Conservation (phyloP, 306 rosid genomes). For the Neltuma alba region DNA sequence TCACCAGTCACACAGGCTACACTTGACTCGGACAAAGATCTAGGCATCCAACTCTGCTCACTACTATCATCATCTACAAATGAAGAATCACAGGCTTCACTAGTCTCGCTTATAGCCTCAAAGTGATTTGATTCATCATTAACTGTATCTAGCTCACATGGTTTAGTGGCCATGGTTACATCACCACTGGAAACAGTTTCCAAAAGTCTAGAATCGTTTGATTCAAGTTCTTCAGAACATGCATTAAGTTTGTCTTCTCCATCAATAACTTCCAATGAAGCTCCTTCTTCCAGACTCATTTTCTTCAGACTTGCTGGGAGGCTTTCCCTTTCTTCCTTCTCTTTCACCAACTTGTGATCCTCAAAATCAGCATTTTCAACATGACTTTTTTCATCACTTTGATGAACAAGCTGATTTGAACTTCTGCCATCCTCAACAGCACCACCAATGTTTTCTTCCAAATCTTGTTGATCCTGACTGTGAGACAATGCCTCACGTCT, state of each 20-base stretch:
- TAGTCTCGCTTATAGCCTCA: slow-evolving; percentile 61
- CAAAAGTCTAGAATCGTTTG: slow-evolving; percentile 14
- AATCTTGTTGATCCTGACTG: slow-evolving; percentile 49
- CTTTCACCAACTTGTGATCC: slow-evolving; percentile 40
- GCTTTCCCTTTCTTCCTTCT: slow-evolving; percentile 45
- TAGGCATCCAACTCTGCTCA: slow-evolving; percentile 91
- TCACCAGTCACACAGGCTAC: slow-evolving; percentile 93
- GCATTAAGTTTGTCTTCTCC: slow-evolving; percentile 36
- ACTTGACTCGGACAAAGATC: slow-evolving; percentile 88
- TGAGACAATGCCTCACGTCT: slow-evolving; percentile 60
- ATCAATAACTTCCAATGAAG: slow-evolving; percentile 40
- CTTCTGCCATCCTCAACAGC: slow-evolving; percentile 40
- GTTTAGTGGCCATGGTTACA: slow-evolving; percentile 35
- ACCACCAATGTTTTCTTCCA: slow-evolving; percentile 37
- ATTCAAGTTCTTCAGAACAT: slow-evolving; percentile 32
- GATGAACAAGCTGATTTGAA: slow-evolving; percentile 40
- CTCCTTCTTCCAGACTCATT: slow-evolving; percentile 59
- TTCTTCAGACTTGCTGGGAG: slow-evolving; percentile 54
- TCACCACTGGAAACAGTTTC: slow-evolving; percentile 27
- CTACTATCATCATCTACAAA: slow-evolving; percentile 64
- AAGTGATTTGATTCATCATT: slow-evolving; percentile 45
- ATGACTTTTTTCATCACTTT: slow-evolving; percentile 33
- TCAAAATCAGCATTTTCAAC: slow-evolving; percentile 38
- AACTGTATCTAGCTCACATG: slow-evolving; percentile 34
- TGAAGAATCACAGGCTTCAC: slow-evolving; percentile 61